Evolutionary conservation across 1,284 basidiomycete species (phyloP), one percentile per base, ranked within the genome.

Genomic region (Ceratobasidium sp.): DNA sequence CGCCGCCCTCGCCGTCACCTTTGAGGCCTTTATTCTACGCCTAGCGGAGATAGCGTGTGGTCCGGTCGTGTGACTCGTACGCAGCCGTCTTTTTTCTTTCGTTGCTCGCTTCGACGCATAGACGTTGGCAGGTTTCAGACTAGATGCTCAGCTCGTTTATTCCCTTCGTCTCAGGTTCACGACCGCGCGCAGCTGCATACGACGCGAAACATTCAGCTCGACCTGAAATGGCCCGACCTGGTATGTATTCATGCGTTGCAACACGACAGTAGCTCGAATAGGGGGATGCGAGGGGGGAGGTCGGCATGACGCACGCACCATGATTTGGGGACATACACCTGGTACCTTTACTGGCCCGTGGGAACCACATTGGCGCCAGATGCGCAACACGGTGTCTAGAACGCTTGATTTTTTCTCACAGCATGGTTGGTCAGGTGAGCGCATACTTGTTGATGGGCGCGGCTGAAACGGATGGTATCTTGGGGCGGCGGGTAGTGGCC

Each of bases 361-460:
- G 58, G 58, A 60, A 60, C 25, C 58, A 28, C 40, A 60, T 60
- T 60, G 58, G 58, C 58, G 58, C 58, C 25, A 60, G 58, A 60
- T 60, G 58, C 58, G 58, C 58, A 23, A 58, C 54, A 25, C 58
- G 38, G 25, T 28, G 58, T 40, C 38, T 40, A 42, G 25, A 60
- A 60, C 56, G 56, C 5, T 8, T 59, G 56, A 44, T 42, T 28
- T 60, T 60, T 60, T 60, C 58, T 60, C 58, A 60, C 58, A 60
- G 58, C 38, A 11, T 60, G 58, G 36, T 60, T 40, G 58, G 9
- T 60, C 58, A 60, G 58, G 58, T 44, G 58, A 60, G 38, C 21
- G 23, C 21, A 14, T 28, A 25, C 3, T 60, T 21, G 58, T 38
- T 21, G 58, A 44, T 44, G 58, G 58, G 40, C 58, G 23, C 38